A percentile compares a stretch with the other conserved stretches of the same genome.
Evolutionary conservation across 2,329 filamentous ascomycete genomes (phyloP).

Genomic region (Claviceps africana): DNA sequence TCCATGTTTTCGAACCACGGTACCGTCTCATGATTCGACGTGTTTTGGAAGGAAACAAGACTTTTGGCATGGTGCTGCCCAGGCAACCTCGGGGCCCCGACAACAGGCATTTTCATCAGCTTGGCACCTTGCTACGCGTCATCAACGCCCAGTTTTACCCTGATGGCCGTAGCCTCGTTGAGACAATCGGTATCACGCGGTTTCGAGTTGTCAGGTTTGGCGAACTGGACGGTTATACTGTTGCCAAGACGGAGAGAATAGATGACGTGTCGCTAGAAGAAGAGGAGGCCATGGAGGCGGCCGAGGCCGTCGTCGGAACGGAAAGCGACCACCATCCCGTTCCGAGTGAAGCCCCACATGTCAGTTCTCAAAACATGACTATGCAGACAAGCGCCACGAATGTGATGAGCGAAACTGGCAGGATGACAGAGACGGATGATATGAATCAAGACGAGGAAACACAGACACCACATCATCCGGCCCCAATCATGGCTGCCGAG

Average conservation of each 20-base stretch:
- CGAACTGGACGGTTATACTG: conserved; percentile 59
- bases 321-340: neutral
- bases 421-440: neutral
- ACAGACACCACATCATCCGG: neutral
- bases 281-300: conserved; percentile 62
- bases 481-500: conserved; percentile 1
- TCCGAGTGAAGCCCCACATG: neutral
- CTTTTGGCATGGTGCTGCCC: conserved; percentile 76
- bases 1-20: conserved; percentile 85
- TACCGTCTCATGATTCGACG: conserved; percentile 83
- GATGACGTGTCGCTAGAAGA: conserved; percentile 72
- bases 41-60: conserved; percentile 55
- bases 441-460: neutral
- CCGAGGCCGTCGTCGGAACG: conserved; percentile 30
- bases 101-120: conserved; percentile 44
- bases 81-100: conserved; percentile 32
- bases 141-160: conserved; percentile 57
- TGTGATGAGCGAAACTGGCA: neutral
- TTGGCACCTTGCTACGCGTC: conserved; percentile 69
- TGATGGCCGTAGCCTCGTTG: conserved; percentile 70
- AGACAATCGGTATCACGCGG: conserved; percentile 61
- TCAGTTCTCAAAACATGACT: neutral
- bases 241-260: conserved; percentile 62
- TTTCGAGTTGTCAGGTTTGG: conserved; percentile 57
- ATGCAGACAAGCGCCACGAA: neutral